A percentile compares a stretch with the other conserved stretches of the same genome.
These are phyloP conservation scores for Monascus ruber DNA, from an alignment of 2,329 filamentous ascomycete species.

Conservation along the genomic window DNA sequence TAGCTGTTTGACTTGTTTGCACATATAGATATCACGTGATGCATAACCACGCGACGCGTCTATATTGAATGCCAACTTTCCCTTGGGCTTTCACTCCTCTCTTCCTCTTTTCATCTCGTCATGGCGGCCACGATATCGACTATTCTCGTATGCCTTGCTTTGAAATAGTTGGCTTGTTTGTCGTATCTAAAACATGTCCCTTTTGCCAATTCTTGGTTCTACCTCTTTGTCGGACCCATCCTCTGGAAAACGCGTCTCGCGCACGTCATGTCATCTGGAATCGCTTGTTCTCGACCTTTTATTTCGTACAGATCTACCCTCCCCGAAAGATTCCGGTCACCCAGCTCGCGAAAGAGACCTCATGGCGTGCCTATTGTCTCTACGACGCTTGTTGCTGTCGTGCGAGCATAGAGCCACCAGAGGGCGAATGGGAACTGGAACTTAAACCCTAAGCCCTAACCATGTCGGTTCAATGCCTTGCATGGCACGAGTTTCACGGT, in stretches of 20 bases:
- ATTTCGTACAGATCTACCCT: slow-evolving; percentile 57
- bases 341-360: slow-evolving; percentile 21
- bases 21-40: slow-evolving; percentile 7
- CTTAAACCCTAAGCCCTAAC: slow-evolving; percentile 81
- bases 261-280: slow-evolving; percentile 3
- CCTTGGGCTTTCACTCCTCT: slow-evolving; percentile 1
- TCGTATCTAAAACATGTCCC: background rate
- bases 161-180: background rate
- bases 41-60: background rate
- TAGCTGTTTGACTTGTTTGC: background rate
- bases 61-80: background rate
- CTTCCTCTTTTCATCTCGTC: slow-evolving; percentile 4
- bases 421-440: slow-evolving; percentile 60
- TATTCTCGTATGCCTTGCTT: slow-evolving; percentile 3
- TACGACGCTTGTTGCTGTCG: slow-evolving; percentile 11
- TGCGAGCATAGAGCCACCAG: slow-evolving; percentile 30
- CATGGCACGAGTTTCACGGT: slow-evolving; percentile 52
- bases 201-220: slow-evolving; percentile 1
- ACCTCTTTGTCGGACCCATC: slow-evolving; percentile 7
- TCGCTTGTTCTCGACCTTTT: slow-evolving; percentile 26
- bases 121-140: slow-evolving; percentile 3
- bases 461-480: slow-evolving; percentile 47
- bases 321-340: slow-evolving; percentile 67
- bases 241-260: slow-evolving; percentile 3
- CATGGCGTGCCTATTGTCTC: slow-evolving; percentile 28